Evolutionary conservation across 2,329 filamentous ascomycete species (phyloP), one percentile per base, ranked within the genome.

Genomic region (Aspergillus alliaceus): DNA sequence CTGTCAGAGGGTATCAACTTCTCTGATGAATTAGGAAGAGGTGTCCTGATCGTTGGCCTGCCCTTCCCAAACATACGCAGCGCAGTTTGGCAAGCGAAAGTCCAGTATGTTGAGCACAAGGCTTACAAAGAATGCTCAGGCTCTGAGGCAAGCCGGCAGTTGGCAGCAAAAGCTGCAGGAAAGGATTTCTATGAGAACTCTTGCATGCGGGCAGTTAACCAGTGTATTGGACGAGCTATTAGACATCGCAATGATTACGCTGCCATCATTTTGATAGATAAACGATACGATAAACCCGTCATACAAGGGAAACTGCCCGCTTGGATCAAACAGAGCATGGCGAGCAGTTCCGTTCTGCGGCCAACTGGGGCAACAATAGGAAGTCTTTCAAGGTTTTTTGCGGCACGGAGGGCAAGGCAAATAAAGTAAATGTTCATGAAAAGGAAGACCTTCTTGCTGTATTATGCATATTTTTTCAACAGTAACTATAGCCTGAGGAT

Each of bases 1-100:
- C 88, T 99, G 77, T 96, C 91, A 57, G 95, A 99, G 76, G 95
- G 95, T 63, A 99, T 99, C 78, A 99, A 99, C 76, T 99, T 99
- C 77, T 93, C 91, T 0, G 93, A 99, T 75, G 82, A 84, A 3
- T 85, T 99, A 0, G 95, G 95, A 1, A 87, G 95, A 25, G 93
- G 90, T 53, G 92, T 99, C 8, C 80, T 96, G 14, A 89, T 98
- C n/a, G 85, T 98, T 14, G 95, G 95, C 0, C 79, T 99, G 4
- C 95, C 95, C 0, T 99, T 96, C 65, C 92, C 95, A 0, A 99
- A 98, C 66, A 87, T 92, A 53, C 86, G 90, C 64, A 91, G 90
- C 9, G 87, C 92, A 1, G 91, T 97, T 68, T 98, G 93, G 93
- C 92, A 91, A 72, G 91, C 93, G 0, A 93, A 93, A 72, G 86